Evolutionary conservation across 2,329 filamentous ascomycete genomes (phyloP).

Genomic region (Botryosphaeria dothidea): DNA sequence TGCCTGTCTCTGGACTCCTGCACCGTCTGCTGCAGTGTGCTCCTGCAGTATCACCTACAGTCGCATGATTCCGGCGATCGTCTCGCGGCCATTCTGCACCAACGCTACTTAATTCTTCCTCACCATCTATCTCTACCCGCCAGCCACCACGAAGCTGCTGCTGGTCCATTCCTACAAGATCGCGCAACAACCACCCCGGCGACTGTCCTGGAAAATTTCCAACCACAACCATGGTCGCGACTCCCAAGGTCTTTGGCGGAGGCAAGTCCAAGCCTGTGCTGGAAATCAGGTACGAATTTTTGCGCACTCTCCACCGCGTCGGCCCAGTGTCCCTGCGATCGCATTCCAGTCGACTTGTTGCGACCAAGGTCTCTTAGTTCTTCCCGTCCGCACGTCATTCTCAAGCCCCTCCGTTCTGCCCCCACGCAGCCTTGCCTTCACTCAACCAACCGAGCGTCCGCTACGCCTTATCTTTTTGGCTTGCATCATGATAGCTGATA

Average conservation of each 20-base stretch:
- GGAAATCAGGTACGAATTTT: slow-evolving; percentile 45
- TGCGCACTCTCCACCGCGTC: background rate
- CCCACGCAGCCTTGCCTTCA: background rate
- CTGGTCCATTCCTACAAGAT: background rate
- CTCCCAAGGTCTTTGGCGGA: slow-evolving; percentile 37
- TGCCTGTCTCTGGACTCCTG: slow-evolving; percentile 14
- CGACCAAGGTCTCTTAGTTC: slow-evolving; percentile 13
- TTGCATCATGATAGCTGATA: background rate
- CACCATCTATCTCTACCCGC: background rate
- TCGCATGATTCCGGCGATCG: slow-evolving; percentile 21
- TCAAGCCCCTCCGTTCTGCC: background rate
- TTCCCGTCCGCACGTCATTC: slow-evolving; percentile 46
- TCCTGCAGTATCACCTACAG: slow-evolving; percentile 12
- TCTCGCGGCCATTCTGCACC: slow-evolving; percentile 14
- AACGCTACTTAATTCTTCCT: slow-evolving; percentile 19
- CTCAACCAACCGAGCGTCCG: background rate
- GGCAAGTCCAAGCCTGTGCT: slow-evolving; percentile 34
- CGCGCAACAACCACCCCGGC: background rate
- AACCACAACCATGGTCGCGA: slow-evolving; percentile 33
- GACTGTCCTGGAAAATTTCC: background rate
- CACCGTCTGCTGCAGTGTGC: slow-evolving; percentile 14
- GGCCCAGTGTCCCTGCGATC: background rate
- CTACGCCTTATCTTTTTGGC: background rate
- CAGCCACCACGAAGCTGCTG: background rate
- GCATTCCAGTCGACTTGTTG: slow-evolving; percentile 45